phyloP scores from a whole-genome alignment of 2,329 filamentous ascomycete species.

The Aureobasidium leucospermi region DNA sequence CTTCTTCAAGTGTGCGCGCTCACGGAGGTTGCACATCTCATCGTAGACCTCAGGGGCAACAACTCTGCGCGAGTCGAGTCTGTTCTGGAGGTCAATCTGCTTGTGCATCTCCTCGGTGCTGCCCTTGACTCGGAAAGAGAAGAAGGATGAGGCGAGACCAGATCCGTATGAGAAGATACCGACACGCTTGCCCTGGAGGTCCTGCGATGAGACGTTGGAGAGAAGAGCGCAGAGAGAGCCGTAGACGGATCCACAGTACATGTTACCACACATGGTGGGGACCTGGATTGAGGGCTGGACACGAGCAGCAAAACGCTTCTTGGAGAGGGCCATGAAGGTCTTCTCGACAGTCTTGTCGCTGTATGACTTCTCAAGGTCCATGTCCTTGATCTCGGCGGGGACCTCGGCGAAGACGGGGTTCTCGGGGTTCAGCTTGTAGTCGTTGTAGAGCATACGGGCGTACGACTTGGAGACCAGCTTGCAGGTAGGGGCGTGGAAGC shows the following conservation, averaged over 20 bases:
- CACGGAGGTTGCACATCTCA: conserved; percentile 47
- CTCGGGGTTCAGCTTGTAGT: conserved; percentile 40
- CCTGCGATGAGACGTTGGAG: conserved; percentile 37
- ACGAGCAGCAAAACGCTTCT: conserved; percentile 44
- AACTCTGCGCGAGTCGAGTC: conserved; percentile 38
- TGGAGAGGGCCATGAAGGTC: conserved; percentile 44
- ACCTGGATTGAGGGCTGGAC: conserved; percentile 45
- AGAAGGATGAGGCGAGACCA: conserved; percentile 45
- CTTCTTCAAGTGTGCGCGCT: conserved; percentile 45
- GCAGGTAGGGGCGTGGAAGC: conserved; percentile 48
- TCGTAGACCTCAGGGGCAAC: conserved; percentile 45
- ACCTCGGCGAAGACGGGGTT: conserved; percentile 45
- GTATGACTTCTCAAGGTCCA: conserved; percentile 40
- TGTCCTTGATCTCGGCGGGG: conserved; percentile 39
- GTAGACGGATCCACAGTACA: conserved; percentile 49
- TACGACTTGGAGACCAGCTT: conserved; percentile 50
- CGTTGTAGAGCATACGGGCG: conserved; percentile 46
- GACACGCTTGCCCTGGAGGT: conserved; percentile 44
- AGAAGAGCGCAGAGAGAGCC: conserved; percentile 42
- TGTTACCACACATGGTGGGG: conserved; percentile 48
- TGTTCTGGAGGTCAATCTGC: conserved; percentile 40
- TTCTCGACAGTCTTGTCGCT: conserved; percentile 48
- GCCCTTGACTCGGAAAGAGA: conserved; percentile 42
- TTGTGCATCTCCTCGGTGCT: conserved; percentile 39
- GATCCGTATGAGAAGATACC: conserved; percentile 47